Evolutionary conservation across 768 basidiomycete genomes (phyloP), one percentile per base, ranked within the genome.

Genomic region (Russula vinacea): DNA sequence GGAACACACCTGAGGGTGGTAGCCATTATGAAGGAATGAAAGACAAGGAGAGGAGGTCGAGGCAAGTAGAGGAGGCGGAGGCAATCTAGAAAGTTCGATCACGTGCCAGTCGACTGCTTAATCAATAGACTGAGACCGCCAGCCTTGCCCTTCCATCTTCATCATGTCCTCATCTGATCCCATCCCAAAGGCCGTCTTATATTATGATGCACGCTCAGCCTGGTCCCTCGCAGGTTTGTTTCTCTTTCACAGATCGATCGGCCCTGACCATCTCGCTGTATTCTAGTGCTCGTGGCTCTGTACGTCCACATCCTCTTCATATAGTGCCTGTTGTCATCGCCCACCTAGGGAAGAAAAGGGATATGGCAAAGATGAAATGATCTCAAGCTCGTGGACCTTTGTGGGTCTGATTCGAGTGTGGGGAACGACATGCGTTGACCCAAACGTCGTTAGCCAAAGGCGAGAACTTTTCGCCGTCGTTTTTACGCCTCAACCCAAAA

Each of bases 181-280:
- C 59, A 66, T 87, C 56, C 85, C 87, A 58, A 93, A 92, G 75
- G 92, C 92, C n/a, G 84, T 89, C 45, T 78, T 94, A 1, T 94
- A 93, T 76, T 86, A 86, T 74, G 82, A 75, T 60, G 79, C 82
- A 6, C 59, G 70, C 2, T 86, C 85, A 4, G 75, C 84, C 58
- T 90, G 88, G 89, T 85, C 83, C 40, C 79, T 83, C 55, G 84
- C 81, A 53, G 82, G 87, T 88, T 66, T 73, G n/a, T 13, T n/a
- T 9, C 54, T 16, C 13, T 13, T 19, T 26, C 33, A 59, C 8
- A 24, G 26, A 35, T 49, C 51, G 49, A 53, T 47, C 53, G 5
- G n/a, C 14, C 22, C 49, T 62, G 19, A 65, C 39, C 10, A 44
- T 19, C 44, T 35, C 8, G 32, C 19, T n/a, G 33, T 19, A 0